phyloP scores from a whole-genome alignment of 441 rosid genomes.

The Erysimum cheiri region DNA sequence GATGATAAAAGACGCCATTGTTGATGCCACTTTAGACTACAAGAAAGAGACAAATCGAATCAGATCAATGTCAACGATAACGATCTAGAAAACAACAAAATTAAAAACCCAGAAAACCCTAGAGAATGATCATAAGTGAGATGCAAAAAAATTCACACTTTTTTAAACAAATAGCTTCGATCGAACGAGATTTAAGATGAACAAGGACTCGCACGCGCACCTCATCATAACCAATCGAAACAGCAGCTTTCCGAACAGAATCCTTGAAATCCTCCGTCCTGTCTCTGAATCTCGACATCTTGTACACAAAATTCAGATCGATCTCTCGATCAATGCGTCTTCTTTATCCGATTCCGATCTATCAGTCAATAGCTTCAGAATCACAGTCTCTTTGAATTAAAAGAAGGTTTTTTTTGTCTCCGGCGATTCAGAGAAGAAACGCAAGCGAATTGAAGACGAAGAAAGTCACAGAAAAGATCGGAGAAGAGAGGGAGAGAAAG shows the following conservation, averaged over 20 bases:
- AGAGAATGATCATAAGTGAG: slow-evolving; percentile 1
- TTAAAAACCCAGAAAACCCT: slow-evolving; percentile 17
- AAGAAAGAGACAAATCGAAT: background rate
- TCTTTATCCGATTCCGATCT: background rate
- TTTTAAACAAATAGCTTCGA: background rate
- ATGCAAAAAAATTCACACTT: background rate
- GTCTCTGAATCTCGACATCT: slow-evolving; percentile 85
- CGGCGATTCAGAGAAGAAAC: slow-evolving; percentile 28
- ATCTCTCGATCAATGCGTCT: slow-evolving; percentile 5
- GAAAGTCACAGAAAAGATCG: slow-evolving; percentile 13
- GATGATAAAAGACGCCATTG: slow-evolving; percentile 92
- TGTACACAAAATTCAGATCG: slow-evolving; percentile 27
- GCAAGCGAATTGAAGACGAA: background rate
- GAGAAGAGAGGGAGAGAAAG: slow-evolving; percentile 29
- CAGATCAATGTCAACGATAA: slow-evolving; percentile 21
- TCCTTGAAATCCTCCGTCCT: slow-evolving; percentile 95
- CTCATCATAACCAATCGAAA: slow-evolving; percentile 77
- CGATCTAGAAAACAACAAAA: slow-evolving; percentile 6
- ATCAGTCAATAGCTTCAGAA: background rate
- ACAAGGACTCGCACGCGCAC: slow-evolving; percentile 38
- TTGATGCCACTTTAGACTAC: slow-evolving; percentile 82
- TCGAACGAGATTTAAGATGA: slow-evolving; percentile 5
- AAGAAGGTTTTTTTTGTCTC: slow-evolving; percentile 33
- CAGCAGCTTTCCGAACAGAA: slow-evolving; percentile 69
- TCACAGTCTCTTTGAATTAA: background rate